Percentiles rank a stretch among this genome's conserved stretches.
Conservation (phyloP, 176 grass and related monocot species). For the Avena sativa region DNA sequence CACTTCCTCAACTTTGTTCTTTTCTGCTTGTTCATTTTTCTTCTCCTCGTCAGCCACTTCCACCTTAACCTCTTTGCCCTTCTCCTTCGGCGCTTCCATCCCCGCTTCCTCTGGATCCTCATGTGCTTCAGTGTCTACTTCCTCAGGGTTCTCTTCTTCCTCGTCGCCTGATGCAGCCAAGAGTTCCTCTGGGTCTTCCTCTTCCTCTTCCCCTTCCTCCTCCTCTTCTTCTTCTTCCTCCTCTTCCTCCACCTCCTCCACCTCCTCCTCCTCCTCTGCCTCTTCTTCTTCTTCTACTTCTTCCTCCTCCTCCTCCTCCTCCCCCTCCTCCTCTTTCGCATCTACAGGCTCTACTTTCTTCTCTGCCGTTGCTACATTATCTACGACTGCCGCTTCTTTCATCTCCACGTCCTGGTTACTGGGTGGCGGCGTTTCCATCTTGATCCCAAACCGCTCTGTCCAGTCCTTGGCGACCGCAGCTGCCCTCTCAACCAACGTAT, state of each 20-base stretch:
- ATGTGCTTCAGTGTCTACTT: constrained; percentile 22
- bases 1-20: constrained; percentile 34
- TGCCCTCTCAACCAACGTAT: constrained; percentile 72
- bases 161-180: constrained; percentile 25
- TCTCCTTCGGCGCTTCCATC: constrained; percentile 39
- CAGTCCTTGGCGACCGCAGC: constrained; percentile 58
- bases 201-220: not conserved
- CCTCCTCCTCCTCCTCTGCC: not conserved
- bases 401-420: constrained; percentile 34
- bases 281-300: constrained; percentile 33
- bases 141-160: constrained; percentile 34
- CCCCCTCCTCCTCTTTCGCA: constrained; percentile 18
- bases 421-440: constrained; percentile 30
- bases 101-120: constrained; percentile 29
- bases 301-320: not conserved
- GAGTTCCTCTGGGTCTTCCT: constrained; percentile 19
- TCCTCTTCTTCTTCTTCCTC: constrained; percentile 33
- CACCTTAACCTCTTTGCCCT: constrained; percentile 26
- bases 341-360: constrained; percentile 43
- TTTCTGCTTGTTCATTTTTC: constrained; percentile 36
- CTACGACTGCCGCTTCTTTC: constrained; percentile 16
- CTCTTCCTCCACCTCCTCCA: not conserved
- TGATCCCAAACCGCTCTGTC: constrained; percentile 53
- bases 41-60: constrained; percentile 29
- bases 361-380: constrained; percentile 1